A percentile compares a stretch with the other conserved stretches of the same genome.
Conservation (phyloP, 331 rosid genomes). For the Telfairia occidentalis region DNA sequence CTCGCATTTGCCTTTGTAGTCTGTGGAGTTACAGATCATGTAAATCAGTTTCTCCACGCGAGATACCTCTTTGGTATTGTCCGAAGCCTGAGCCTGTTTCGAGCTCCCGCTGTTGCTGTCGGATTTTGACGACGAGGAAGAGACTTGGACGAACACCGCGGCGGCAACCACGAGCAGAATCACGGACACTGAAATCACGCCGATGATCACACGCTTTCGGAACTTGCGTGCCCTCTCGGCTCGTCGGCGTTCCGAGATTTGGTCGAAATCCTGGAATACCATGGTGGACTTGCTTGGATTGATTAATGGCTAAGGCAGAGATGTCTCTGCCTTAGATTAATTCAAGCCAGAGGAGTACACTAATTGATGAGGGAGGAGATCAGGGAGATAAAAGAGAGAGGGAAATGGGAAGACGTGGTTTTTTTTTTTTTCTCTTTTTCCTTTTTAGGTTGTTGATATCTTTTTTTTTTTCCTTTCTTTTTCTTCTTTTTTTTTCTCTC, state of each 20-base stretch:
- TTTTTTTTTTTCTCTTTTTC: neutral
- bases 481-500: neutral
- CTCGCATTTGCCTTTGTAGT: constrained; percentile 46
- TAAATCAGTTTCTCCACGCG: constrained; percentile 18
- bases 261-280: constrained; percentile 90
- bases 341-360: constrained; percentile 14
- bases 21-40: constrained; percentile 35
- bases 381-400: too few species aligned
- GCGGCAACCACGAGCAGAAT: constrained; percentile 28
- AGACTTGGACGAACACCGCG: constrained; percentile 20
- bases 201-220: constrained; percentile 31
- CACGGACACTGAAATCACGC: constrained; percentile 19
- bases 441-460: neutral
- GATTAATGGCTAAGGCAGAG: constrained; percentile 64
- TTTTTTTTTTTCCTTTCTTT: neutral
- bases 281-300: constrained; percentile 4
- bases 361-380: neutral
- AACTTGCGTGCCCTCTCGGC: constrained; percentile 39
- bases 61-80: neutral
- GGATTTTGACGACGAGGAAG: neutral
- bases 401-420: neutral
- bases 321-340: constrained; percentile 64
- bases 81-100: neutral
- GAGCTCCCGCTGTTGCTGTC: neutral
- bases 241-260: constrained; percentile 53